phyloP scores from a whole-genome alignment of 2,329 filamentous ascomycete species.

The Rhinocladiella similis region DNA sequence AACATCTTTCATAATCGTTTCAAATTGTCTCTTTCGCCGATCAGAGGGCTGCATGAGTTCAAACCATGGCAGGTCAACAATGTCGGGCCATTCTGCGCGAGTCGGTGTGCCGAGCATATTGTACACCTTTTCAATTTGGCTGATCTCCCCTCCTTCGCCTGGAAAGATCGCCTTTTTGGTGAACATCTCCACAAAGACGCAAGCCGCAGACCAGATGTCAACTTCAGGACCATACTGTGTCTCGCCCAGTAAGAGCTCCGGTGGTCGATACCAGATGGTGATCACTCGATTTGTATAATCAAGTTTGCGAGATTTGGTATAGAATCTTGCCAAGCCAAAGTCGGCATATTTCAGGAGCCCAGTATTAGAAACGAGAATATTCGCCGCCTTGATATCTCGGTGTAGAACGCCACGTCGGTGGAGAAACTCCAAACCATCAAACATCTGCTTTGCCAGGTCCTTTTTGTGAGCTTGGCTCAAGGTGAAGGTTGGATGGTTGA shows the following conservation, averaged over 20 bases:
- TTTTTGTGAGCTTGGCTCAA: slow-evolving; percentile 87
- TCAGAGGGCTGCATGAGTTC: slow-evolving; percentile 80
- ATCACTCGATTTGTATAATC: slow-evolving; percentile 99
- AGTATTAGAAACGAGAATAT: slow-evolving; percentile 88
- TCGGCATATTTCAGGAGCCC: slow-evolving; percentile 91
- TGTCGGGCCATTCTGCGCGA: slow-evolving; percentile 78
- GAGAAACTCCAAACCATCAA: slow-evolving; percentile 90
- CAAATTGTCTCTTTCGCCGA: slow-evolving; percentile 68
- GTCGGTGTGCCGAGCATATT: slow-evolving; percentile 86
- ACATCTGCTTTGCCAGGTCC: slow-evolving; percentile 87
- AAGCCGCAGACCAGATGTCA: slow-evolving; percentile 96
- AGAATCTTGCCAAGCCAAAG: slow-evolving; percentile 94
- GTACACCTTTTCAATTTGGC: slow-evolving; percentile 96
- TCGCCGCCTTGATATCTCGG: slow-evolving; percentile 96
- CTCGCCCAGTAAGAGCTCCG: slow-evolving; percentile 85
- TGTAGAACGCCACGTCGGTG: slow-evolving; percentile 92
- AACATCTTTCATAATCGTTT: slow-evolving; percentile 75
- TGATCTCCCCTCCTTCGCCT: slow-evolving; percentile 92
- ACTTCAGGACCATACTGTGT: slow-evolving; percentile 87
- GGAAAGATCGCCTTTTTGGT: slow-evolving; percentile 91
- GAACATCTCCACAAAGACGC: slow-evolving; percentile 95
- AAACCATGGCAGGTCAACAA: slow-evolving; percentile 97
- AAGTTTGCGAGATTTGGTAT: slow-evolving; percentile 84
- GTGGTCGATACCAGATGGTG: slow-evolving; percentile 95
- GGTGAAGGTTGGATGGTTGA: slow-evolving; percentile 91